Evolutionary conservation across 352 stramenopile genomes (phyloP), one percentile per base, ranked within the genome.

Genomic region (Phytopythium delawarense): DNA sequence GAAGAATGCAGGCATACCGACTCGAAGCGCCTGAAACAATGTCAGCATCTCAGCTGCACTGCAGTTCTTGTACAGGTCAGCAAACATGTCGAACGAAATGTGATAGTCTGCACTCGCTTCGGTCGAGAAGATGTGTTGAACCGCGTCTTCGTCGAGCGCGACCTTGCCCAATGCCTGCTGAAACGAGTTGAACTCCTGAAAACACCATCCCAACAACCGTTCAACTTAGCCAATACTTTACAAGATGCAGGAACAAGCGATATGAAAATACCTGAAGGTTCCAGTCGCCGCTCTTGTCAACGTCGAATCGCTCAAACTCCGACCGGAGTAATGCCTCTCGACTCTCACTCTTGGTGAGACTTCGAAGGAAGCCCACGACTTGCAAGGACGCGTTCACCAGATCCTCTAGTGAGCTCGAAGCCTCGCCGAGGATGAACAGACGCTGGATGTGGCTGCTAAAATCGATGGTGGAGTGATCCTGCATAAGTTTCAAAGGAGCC

Each of bases 181-280:
- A 25, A 88, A 84, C 4, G 58, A 50, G 37, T 91, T 91, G 54
- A 89, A 91, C 30, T 89, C 74, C 70, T 84, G 34, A 21, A 0
- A 23, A 40, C 11, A 3, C 16, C 50, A 39, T 5, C 0, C 50
- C 18, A 12, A n/a, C 35, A 54, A 3, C 15, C 28, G 20, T 55
- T 12, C 21, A 34, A 32, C 18, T 56, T 5, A 40, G 48, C 4
- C 35, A 1, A 57, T 0, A 16, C 7, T 21, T 32, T 20, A 9
- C 12, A 32, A 15, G n/a, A n/a, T 25, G n/a, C 6, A 32, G 23
- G 2, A 13, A 35, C 9, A 5, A 28, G 12, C 13, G 23, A 8
- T 4, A 49, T 40, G 37, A 25, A 25, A 50, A 51, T 34, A 77
- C 74, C 68, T 87, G 71, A 1, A 84, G 54, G 37, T 61, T 71